Conservation (phyloP, 495 filamentous ascomycete genomes). For the Penicillium verhagenii region DNA sequence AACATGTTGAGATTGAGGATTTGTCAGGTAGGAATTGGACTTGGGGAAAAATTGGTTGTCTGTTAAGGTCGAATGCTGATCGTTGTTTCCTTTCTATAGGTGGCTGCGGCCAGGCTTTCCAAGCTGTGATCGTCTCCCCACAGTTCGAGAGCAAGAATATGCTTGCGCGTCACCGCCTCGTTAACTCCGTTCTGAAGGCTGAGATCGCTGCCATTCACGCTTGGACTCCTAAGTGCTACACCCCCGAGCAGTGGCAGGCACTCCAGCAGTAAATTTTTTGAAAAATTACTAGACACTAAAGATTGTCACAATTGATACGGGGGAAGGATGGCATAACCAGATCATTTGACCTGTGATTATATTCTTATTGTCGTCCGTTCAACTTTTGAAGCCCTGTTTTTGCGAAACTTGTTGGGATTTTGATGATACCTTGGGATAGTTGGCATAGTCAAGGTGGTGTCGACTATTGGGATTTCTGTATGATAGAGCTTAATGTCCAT, state of each 20-base stretch:
- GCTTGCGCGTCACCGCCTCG: slow-evolving; percentile 83
- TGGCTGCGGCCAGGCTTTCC: slow-evolving; percentile 94
- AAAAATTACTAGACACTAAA: neutral
- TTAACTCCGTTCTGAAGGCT: slow-evolving; percentile 82
- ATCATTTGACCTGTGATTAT: neutral
- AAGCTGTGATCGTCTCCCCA: slow-evolving; percentile 85
- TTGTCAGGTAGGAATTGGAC: slow-evolving; percentile 68
- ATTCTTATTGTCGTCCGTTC: neutral
- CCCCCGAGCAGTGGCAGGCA: slow-evolving; percentile 88
- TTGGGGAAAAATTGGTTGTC: neutral
- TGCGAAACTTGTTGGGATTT: neutral
- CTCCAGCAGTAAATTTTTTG: slow-evolving; percentile 45
- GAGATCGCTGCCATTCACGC: slow-evolving; percentile 96
- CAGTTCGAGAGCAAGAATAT: slow-evolving; percentile 84
- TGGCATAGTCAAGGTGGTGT: neutral
- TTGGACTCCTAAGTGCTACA: slow-evolving; percentile 97
- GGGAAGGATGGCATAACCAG: neutral
- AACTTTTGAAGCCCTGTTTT: neutral
- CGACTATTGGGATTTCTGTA: slow-evolving; percentile 4
- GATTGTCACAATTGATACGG: neutral
- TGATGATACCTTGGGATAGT: slow-evolving; percentile 11
- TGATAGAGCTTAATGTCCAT: slow-evolving; percentile 9
- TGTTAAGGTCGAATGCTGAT: neutral
- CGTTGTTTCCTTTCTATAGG: slow-evolving; percentile 46
- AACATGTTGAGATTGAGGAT: slow-evolving; percentile 88